Evolutionary conservation across 1,284 basidiomycete species (phyloP), one percentile per base, ranked within the genome.

Genomic region (Ganoderma lucidum): DNA sequence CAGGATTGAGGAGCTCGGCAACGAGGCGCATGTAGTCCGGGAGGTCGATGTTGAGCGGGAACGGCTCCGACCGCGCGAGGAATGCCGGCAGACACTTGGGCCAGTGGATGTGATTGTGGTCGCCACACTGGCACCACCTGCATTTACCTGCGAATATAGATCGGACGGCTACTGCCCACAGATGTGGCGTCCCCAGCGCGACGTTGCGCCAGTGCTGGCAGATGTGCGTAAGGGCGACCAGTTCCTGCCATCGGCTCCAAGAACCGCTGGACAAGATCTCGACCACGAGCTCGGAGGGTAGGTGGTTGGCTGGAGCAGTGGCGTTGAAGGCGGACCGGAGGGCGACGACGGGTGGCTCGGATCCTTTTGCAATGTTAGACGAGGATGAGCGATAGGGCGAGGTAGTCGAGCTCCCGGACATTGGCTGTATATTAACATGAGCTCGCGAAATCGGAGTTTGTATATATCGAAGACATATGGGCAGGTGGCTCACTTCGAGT

Each of bases 161-260:
- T 3, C 4, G 32, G 19, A 8, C 53, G 17, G 53, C 53, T 4
- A 35, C 30, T 2, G 53, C 53, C 67, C 67, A 69, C 45, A 65
- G 48, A 30, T 69, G 53, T 19, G 67, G 67, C 67, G 62, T 69
- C 15, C n/a, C 42, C 2, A 58, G 28, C 8, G 64, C 10, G n/a
- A 65, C 12, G 6, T 45, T 10, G 44, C 67, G 67, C 67, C 67
- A 69, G 17, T 30, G 42, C 4, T 53, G 67, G 44, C 67, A 69
- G 39, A 69, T 61, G 37, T 69, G 67, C 2, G 61, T n/a, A 3
- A 69, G 41, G 14, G 44, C 23, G 48, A 65, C n/a, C 10, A 39
- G n/a, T 19, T 39, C 19, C 19, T n/a, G n/a, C 58, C 58, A 60
- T 2, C 37, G 6, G 37, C 23, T 2, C 58, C 37, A 60, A 8